These are phyloP conservation scores for Rickenella mellea DNA, from an alignment of 768 basidiomycete genomes.

Conservation along the genomic window DNA sequence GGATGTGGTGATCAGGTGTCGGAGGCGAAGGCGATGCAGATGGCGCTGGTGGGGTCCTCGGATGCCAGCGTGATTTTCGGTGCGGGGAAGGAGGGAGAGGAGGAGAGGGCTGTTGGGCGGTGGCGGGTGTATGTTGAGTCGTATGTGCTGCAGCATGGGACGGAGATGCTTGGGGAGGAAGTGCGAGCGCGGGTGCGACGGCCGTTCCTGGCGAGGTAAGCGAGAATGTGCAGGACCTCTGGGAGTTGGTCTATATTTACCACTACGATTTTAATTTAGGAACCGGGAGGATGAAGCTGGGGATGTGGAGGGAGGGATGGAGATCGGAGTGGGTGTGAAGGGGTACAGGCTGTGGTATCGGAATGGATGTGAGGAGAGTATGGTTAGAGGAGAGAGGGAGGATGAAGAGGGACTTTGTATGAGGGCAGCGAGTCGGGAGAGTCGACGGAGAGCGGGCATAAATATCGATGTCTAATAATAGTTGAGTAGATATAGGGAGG, in stretches of 20 bases:
- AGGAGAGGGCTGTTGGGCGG: slow-evolving; percentile 32
- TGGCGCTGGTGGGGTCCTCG: slow-evolving; percentile 50
- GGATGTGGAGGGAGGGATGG: slow-evolving; percentile 30
- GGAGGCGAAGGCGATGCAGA: slow-evolving; percentile 42
- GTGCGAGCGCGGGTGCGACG: background rate
- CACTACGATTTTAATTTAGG: no score
- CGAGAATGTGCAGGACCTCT: background rate
- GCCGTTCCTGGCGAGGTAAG: background rate
- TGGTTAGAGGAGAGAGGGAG: slow-evolving; percentile 29
- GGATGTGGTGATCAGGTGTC: no score
- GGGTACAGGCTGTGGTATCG: slow-evolving; percentile 68
- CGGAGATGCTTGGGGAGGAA: slow-evolving; percentile 42
- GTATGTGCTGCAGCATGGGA: slow-evolving; percentile 60
- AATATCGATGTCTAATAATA: slow-evolving; percentile 7
- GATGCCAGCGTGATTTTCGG: slow-evolving; percentile 45
- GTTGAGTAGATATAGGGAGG: background rate
- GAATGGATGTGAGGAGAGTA: slow-evolving; percentile 48
- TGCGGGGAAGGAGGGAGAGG: background rate
- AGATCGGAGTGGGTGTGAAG: slow-evolving; percentile 46
- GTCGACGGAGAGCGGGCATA: slow-evolving; percentile 29
- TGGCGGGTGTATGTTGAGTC: slow-evolving; percentile 73
- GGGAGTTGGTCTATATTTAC: no score
- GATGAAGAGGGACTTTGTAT: slow-evolving; percentile 23
- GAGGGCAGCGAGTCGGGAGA: slow-evolving; percentile 43
- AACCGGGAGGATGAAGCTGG: slow-evolving; percentile 22